phyloP scores from a whole-genome alignment of 306 rosid species.

The Cicer cuneatum region DNA sequence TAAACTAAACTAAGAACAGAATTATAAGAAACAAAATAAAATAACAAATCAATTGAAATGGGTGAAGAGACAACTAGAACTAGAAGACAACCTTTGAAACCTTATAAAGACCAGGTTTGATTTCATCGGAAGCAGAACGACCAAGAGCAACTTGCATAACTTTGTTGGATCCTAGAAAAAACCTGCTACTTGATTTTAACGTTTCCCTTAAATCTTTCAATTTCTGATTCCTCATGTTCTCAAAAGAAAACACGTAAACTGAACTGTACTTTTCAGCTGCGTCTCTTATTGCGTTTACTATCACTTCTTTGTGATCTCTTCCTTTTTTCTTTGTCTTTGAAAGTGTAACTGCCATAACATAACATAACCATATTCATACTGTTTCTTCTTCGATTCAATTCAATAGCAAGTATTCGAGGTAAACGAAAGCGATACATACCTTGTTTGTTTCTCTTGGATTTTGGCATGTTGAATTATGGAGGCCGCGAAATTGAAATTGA shows the following conservation, averaged over 20 bases:
- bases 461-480: conserved; percentile 58
- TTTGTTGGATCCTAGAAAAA: conserved; percentile 94
- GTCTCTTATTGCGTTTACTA: conserved; percentile 65
- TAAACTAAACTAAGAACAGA: neutral
- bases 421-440: conserved; percentile 44
- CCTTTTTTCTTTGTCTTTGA: conserved; percentile 96
- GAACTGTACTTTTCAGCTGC: conserved; percentile 77
- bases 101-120: conserved; percentile 60
- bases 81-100: conserved; percentile 72
- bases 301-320: conserved; percentile 74
- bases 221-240: conserved; percentile 93
- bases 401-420: neutral
- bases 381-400: neutral
- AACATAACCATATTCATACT: neutral
- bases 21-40: neutral
- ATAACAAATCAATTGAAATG: neutral
- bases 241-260: conserved; percentile 73
- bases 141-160: conserved; percentile 93
- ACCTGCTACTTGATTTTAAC: conserved; percentile 74
- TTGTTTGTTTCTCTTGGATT: conserved; percentile 69
- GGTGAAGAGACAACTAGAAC: neutral
- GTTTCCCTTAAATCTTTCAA: conserved; percentile 90
- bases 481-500: too few relatives aligned
- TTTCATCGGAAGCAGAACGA: conserved; percentile 77
- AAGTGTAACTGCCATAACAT: conserved; percentile 69